A percentile compares a stretch with the other conserved stretches of the same genome.
phyloP scores from a whole-genome alignment of 2,329 filamentous ascomycete genomes.

The Fusarium sp. region DNA sequence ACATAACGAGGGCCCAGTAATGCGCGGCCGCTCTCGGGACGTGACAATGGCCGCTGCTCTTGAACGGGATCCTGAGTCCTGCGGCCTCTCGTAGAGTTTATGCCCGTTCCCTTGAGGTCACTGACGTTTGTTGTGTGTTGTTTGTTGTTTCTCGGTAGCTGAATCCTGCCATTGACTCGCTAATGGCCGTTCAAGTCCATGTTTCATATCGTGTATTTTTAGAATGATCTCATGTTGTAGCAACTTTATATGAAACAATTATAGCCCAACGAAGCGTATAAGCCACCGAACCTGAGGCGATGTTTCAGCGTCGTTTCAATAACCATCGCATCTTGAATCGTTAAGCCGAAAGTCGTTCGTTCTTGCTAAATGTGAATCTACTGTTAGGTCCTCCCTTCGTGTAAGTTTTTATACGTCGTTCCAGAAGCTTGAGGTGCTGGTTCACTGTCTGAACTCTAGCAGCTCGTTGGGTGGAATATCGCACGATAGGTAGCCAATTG shows the following conservation, averaged over 20 bases:
- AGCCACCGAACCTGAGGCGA: too few relatives aligned
- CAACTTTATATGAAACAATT: not conserved
- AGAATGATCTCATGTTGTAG: not conserved
- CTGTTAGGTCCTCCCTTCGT: not conserved
- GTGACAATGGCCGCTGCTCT: not conserved
- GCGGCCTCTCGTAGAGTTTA: not conserved
- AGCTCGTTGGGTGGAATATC: too few relatives aligned
- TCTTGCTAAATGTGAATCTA: not conserved
- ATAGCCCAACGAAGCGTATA: not conserved
- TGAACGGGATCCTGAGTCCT: not conserved
- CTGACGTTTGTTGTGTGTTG: not conserved
- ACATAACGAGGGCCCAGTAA: not conserved
- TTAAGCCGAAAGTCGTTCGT: not conserved
- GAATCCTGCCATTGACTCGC: not conserved
- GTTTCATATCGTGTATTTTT: not conserved
- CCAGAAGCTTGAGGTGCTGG: not conserved
- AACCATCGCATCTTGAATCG: not conserved
- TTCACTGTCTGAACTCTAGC: not conserved
- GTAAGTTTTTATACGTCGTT: not conserved
- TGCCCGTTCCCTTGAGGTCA: not conserved
- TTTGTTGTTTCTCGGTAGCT: not conserved
- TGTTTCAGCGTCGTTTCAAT: not conserved
- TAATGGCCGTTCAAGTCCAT: not conserved
- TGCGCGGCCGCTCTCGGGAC: not conserved
- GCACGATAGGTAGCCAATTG: accelerated